A percentile compares a stretch with the other conserved stretches of the same genome.
These are phyloP conservation scores for Lipomyces lipofer DNA, from an alignment of 805 yeast species.

Conservation along the genomic window DNA sequence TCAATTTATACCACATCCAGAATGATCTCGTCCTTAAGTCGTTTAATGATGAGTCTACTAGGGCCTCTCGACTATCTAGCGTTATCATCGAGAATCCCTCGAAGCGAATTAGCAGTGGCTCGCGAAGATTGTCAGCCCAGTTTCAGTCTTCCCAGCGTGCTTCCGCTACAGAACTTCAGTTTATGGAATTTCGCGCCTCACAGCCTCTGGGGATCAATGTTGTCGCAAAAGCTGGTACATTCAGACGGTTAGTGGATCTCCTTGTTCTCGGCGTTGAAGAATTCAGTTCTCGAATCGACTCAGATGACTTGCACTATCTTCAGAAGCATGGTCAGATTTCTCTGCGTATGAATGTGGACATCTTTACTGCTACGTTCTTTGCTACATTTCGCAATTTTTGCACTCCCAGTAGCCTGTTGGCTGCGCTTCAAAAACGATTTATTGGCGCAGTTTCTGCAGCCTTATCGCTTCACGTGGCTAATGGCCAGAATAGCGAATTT, in stretches of 20 bases:
- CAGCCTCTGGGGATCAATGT: constrained; percentile 43
- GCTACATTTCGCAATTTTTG: constrained; percentile 69
- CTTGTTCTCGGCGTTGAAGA: constrained; percentile 69
- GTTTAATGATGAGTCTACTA: constrained; percentile 40
- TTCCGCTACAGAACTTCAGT: constrained; percentile 12
- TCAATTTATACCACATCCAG: constrained; percentile 56
- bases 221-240: constrained; percentile 65
- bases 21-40: constrained; percentile 63
- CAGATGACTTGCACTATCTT: constrained; percentile 27
- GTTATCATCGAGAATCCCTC: constrained; percentile 49
- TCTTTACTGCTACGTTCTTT: constrained; percentile 65
- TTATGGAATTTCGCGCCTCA: constrained; percentile 10
- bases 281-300: constrained; percentile 45
- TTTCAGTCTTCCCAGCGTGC: no score
- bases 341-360: constrained; percentile 62
- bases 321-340: constrained; percentile 18
- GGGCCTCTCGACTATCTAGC: constrained; percentile 48
- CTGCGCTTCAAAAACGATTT: constrained; percentile 56
- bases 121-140: constrained; percentile 38
- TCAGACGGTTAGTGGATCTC: constrained; percentile 77
- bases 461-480: constrained; percentile 44
- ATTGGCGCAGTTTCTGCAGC: constrained; percentile 65
- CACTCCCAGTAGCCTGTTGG: constrained; percentile 54
- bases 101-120: constrained; percentile 45
- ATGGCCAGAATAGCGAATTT: constrained; percentile 33